Percentiles rank a stretch among this genome's conserved stretches.
phyloP scores from a whole-genome alignment of 768 basidiomycete genomes.

The Mrakia blollopis region DNA sequence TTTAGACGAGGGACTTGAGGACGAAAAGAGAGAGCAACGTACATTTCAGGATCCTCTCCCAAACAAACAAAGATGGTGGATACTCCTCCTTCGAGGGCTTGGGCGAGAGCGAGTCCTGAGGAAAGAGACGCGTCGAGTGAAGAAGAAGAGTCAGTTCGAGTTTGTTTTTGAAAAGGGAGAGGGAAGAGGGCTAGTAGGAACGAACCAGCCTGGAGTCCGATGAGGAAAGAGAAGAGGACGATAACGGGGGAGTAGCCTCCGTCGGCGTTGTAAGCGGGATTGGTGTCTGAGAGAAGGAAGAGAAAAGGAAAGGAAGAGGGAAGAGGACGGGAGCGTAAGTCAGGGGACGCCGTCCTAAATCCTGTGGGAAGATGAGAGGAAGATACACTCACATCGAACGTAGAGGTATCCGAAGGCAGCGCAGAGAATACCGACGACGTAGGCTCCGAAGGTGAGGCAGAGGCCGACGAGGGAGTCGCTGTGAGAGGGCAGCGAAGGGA shows the following conservation, averaged over 20 bases:
- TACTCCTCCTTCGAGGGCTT: constrained; percentile 77
- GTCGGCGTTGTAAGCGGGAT: constrained; percentile 65
- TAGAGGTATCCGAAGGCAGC: constrained; percentile 74
- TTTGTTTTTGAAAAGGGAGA: too few species aligned
- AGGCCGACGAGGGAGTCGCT: constrained; percentile 74
- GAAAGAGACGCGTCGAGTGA: too few species aligned
- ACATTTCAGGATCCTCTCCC: constrained; percentile 67
- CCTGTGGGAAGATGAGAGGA: constrained; percentile 22
- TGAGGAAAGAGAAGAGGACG: constrained; percentile 72
- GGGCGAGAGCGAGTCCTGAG: constrained; percentile 56
- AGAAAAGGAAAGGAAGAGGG: neutral
- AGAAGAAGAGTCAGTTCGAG: too few species aligned
- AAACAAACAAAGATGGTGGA: constrained; percentile 87
- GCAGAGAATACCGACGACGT: constrained; percentile 45
- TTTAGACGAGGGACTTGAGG: too few species aligned
- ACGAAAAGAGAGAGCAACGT: too few species aligned
- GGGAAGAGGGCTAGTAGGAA: too few species aligned
- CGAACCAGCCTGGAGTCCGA: constrained; percentile 54
- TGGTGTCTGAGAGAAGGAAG: constrained; percentile 52
- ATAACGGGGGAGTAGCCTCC: constrained; percentile 76
- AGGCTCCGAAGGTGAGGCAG: constrained; percentile 74
- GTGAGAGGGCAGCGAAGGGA: too few species aligned
- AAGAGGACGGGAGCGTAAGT: neutral
- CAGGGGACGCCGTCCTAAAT: too few species aligned
- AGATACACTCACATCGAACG: constrained; percentile 54